Evolutionary conservation across 345 rosid species (phyloP).

Genomic region (Abelmoschus esculentus): DNA sequence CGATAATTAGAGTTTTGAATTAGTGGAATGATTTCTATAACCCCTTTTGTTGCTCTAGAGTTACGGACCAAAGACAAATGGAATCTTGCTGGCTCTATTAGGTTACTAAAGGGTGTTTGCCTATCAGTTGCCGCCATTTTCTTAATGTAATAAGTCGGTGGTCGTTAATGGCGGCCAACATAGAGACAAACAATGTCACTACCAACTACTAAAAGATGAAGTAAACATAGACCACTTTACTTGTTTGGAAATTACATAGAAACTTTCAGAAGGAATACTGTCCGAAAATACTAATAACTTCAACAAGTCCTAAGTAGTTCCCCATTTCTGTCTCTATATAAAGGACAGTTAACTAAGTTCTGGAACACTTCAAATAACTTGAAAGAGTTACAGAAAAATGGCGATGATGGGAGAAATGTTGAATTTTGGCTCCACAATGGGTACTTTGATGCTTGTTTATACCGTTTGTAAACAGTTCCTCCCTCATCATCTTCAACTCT

Average conservation of each 20-base stretch:
- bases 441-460: constrained; percentile 23
- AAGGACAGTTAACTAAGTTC: neutral
- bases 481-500: constrained; percentile 21
- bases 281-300: neutral
- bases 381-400: constrained; percentile 5
- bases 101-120: too few relatives aligned
- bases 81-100: too few relatives aligned
- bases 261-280: neutral
- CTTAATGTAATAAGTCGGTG: too few relatives aligned
- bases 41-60: too few relatives aligned
- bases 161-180: too few relatives aligned
- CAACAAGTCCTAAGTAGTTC: neutral
- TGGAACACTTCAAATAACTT: neutral
- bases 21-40: too few relatives aligned
- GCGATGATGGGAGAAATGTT: constrained; percentile 16
- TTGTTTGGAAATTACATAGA: neutral
- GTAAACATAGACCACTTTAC: neutral
- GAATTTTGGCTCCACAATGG: constrained; percentile 24
- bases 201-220: neutral
- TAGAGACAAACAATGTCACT: too few relatives aligned
- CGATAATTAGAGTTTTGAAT: too few relatives aligned
- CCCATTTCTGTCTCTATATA: neutral
- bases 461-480: constrained; percentile 25
- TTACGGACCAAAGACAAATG: too few relatives aligned
- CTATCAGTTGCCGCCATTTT: too few relatives aligned